A percentile compares a stretch with the other conserved stretches of the same genome.
phyloP scores from a whole-genome alignment of 106 monocot species.

The Acanthochlamys bracteata region DNA sequence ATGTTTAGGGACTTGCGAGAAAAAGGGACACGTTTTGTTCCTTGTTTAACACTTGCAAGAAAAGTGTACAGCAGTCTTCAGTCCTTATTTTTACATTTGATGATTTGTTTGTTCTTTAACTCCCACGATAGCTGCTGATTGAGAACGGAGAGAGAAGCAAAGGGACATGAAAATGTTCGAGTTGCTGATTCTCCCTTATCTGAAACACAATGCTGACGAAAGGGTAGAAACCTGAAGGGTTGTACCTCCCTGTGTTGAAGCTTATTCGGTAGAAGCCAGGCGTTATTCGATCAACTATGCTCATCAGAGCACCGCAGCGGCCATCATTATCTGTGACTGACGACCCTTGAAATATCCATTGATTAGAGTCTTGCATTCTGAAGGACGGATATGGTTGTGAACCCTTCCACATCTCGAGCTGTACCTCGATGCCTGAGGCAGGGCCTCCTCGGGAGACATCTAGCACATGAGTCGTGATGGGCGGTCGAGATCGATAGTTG shows the following conservation, averaged over 20 bases:
- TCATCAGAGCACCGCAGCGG: constrained; percentile 60
- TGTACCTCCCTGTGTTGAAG: constrained; percentile 66
- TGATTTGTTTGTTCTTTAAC: constrained; percentile 17
- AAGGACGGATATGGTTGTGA: constrained; percentile 28
- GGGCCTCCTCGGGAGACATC: constrained; percentile 66
- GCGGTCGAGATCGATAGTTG: constrained; percentile 44
- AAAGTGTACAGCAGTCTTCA: too few species aligned
- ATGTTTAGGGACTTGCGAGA: too few species aligned
- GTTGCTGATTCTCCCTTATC: constrained; percentile 60
- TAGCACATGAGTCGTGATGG: constrained; percentile 86
- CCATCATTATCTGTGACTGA: constrained; percentile 72
- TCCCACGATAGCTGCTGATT: constrained; percentile 74
- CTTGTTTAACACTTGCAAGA: too few species aligned
- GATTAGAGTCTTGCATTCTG: constrained; percentile 13
- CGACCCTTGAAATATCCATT: constrained; percentile 45
- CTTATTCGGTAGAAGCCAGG: constrained; percentile 65
- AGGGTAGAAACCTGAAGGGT: constrained; percentile 60
- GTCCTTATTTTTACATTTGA: too few species aligned
- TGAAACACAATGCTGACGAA: constrained; percentile 79
- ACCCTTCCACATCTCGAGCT: constrained; percentile 67
- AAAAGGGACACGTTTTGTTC: too few species aligned
- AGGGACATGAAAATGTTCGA: constrained; percentile 92
- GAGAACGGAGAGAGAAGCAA: constrained; percentile 77
- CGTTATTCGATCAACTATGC: constrained; percentile 29
- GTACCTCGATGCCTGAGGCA: constrained; percentile 70